phyloP scores from a whole-genome alignment of 139 green algal species.

The Micractinium sp. region DNA sequence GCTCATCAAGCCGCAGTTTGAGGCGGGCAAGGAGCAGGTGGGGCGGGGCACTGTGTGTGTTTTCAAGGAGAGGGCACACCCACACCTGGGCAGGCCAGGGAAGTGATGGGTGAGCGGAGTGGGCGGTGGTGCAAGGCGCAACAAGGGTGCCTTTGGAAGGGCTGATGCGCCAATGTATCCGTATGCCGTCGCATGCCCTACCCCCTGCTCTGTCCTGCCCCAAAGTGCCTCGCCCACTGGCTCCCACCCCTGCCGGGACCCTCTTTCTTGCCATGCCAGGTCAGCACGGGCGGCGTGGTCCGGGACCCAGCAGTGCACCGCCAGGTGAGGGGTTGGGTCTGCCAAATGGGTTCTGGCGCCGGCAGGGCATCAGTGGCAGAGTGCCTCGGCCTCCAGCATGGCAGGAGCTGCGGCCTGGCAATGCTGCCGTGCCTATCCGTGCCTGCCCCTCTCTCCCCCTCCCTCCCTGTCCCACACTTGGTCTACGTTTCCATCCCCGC shows the following conservation, averaged over 20 bases:
- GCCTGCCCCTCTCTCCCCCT: no score
- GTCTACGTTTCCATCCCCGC: no score
- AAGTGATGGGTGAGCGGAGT: background rate
- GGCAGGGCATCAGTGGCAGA: no score
- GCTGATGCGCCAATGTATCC: no score
- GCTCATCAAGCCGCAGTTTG: constrained; percentile 99
- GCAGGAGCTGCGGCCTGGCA: no score
- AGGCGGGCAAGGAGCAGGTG: constrained; percentile 77
- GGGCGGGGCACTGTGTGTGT: background rate
- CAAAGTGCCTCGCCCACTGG: background rate
- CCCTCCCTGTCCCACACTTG: background rate
- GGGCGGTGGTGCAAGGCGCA: no score
- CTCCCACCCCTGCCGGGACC: background rate
- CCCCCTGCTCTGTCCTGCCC: background rate
- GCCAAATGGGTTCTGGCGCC: no score
- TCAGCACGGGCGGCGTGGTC: constrained; percentile 85
- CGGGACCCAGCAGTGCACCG: constrained; percentile 73
- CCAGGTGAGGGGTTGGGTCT: background rate
- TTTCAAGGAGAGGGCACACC: background rate
- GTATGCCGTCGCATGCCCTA: no score
- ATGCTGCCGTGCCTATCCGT: no score
- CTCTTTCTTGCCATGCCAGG: constrained; percentile 48
- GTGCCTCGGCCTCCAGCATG: no score
- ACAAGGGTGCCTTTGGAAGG: no score
- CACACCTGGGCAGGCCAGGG: background rate